phyloP scores from a whole-genome alignment of 768 basidiomycete genomes.

The Leucocoprinus birnbaumii region DNA sequence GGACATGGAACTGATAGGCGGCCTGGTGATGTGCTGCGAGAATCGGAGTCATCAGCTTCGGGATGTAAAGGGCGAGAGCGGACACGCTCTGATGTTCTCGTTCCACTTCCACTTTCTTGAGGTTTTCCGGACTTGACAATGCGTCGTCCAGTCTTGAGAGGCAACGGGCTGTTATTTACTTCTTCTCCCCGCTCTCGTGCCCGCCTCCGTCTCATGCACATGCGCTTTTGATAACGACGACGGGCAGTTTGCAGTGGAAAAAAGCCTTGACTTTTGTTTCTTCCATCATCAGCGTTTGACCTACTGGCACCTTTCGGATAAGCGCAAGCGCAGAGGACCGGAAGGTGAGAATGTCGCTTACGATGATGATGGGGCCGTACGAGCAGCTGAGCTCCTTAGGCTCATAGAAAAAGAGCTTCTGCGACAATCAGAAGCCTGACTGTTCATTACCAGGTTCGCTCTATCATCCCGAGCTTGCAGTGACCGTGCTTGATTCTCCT shows the following conservation, averaged over 20 bases:
- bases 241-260: background rate
- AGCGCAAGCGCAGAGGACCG: no score
- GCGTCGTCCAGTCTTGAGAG: conserved; percentile 3
- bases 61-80: background rate
- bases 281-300: conserved; percentile 8
- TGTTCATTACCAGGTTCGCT: background rate
- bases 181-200: conserved; percentile 5
- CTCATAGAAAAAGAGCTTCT: no score
- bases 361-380: no score
- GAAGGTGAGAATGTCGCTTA: no score
- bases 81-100: no score
- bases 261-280: conserved; percentile 3
- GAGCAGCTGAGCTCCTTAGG: no score
- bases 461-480: conserved; percentile 14
- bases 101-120: no score
- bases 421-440: no score
- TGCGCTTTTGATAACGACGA: conserved; percentile 11
- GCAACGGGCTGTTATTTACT: background rate
- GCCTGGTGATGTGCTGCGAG: background rate
- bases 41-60: background rate
- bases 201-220: conserved; percentile 10
- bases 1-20: background rate
- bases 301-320: no score
- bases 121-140: background rate
- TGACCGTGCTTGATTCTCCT: conserved; percentile 38